Percentiles rank a stretch among this genome's conserved stretches.
phyloP scores from a whole-genome alignment of 208 protist genomes.

The Acanthamoeba royreba region DNA sequence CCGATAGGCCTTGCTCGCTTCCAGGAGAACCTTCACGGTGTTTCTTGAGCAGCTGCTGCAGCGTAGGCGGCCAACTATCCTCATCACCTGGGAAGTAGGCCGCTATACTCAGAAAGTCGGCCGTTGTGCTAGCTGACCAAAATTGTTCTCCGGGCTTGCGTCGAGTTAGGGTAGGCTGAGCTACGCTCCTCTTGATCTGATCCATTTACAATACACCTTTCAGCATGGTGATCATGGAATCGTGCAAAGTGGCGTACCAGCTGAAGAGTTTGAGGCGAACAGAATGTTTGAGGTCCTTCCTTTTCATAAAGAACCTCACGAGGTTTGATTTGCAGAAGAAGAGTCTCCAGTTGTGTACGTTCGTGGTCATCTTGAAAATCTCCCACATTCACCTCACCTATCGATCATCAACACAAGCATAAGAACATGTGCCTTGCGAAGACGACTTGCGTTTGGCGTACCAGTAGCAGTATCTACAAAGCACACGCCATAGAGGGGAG shows the following conservation, averaged over 20 bases:
- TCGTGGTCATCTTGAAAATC: slow-evolving; percentile 53
- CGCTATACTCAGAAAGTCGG: neutral
- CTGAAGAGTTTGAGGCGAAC: neutral
- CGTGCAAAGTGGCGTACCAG: too few species aligned
- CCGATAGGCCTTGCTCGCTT: neutral
- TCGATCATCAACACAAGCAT: too few species aligned
- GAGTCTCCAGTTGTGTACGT: slow-evolving; percentile 54
- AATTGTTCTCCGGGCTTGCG: neutral
- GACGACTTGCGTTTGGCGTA: neutral
- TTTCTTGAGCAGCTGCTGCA: neutral
- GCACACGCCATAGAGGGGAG: slow-evolving; percentile 48
- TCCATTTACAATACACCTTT: neutral
- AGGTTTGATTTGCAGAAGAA: slow-evolving; percentile 61
- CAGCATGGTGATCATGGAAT: too few species aligned
- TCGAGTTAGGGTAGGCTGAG: neutral
- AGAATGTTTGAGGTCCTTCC: neutral
- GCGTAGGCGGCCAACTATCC: neutral
- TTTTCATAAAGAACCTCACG: slow-evolving; percentile 60
- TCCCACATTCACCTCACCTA: slow-evolving; percentile 12
- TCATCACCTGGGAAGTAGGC: neutral
- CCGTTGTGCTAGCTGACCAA: neutral
- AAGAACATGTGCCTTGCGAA: too few species aligned
- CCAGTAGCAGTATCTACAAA: slow-evolving; percentile 63
- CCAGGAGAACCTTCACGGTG: neutral
- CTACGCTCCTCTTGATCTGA: neutral